Evolutionary conservation across 768 basidiomycete species (phyloP), one percentile per base, ranked within the genome.

Genomic region (Lentinus brumalis): DNA sequence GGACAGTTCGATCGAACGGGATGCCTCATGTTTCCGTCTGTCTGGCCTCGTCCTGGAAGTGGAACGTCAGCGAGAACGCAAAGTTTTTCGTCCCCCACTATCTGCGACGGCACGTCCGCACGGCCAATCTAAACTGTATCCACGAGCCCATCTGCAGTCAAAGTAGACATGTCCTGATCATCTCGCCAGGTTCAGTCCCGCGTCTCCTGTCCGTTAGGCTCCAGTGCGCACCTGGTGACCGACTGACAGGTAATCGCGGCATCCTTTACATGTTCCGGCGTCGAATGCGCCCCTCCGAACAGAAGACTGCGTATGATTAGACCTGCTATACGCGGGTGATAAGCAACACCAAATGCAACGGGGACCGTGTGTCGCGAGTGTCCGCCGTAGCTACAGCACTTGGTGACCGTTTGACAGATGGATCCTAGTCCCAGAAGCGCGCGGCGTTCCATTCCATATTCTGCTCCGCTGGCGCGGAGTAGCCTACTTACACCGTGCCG

Each of bases 401-500:
- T 16, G 44, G 44, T 55, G 59, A 60, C 59, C 53, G 45, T 31
- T 26, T 16, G 56, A 58, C 61, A 62, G 61, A 55, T 58, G 57
- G 50, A 32, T 42, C 40, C 62, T 60, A 50, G 10, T 9, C n/a
- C 16, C n/a, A n/a, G 2, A 47, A 47, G 46, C 49, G 53, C 47
- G 47, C 45, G 51, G 50, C 50, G 54, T 54, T 38, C 50, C 14
- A 18, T 18, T 45, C 32, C 40, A 44, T 35, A 35, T 35, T 11
- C 35, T 35, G 3, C 11, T 35, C 35, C 35, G 11, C 11, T n/a
- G n/a, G 35, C 35, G 35, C 38, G 56, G 16, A 26, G 35, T 3
- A 35, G 35, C 35, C 63, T 66, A n/a, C n/a, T n/a, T n/a, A 87
- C 8, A 88, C 80, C 57, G 67, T 86, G 77, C 77, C 83, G 62